Evolutionary conservation across 345 rosid species (phyloP).

Genomic region (Gossypium stocksii): DNA sequence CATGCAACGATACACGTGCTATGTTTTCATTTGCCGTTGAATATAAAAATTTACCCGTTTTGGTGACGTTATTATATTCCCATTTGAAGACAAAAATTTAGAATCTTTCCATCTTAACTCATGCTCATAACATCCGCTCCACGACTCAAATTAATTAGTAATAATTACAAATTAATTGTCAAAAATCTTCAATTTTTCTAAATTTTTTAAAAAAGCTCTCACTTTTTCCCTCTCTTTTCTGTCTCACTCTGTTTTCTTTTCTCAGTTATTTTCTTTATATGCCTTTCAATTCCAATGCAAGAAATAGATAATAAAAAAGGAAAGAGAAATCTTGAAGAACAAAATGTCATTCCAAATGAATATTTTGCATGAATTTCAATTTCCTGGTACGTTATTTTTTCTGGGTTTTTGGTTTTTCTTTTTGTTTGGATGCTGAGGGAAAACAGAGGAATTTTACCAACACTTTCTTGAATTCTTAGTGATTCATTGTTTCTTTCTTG

Average conservation of each 20-base stretch:
- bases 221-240: slow-evolving; percentile 9
- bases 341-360: slow-evolving; percentile 6
- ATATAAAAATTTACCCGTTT: neutral
- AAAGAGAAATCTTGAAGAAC: neutral
- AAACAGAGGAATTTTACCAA: neutral
- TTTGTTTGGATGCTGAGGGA: neutral
- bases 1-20: too few species aligned
- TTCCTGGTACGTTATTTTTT: slow-evolving; percentile 15
- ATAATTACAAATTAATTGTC: neutral
- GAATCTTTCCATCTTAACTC: neutral
- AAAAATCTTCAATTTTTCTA: neutral
- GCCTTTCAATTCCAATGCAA: neutral
- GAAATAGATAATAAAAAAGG: neutral
- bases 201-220: neutral
- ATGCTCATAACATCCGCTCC: neutral
- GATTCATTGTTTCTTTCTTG: neutral
- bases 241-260: neutral
- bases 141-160: neutral
- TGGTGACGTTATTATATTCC: neutral
- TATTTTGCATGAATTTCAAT: slow-evolving; percentile 12
- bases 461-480: neutral
- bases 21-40: neutral
- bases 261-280: neutral
- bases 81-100: slow-evolving; percentile 1
- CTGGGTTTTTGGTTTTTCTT: neutral